Base-by-base conservation (phyloP, 2,329 filamentous ascomycete genomes). In the Epicoccum nigrum region DNA sequence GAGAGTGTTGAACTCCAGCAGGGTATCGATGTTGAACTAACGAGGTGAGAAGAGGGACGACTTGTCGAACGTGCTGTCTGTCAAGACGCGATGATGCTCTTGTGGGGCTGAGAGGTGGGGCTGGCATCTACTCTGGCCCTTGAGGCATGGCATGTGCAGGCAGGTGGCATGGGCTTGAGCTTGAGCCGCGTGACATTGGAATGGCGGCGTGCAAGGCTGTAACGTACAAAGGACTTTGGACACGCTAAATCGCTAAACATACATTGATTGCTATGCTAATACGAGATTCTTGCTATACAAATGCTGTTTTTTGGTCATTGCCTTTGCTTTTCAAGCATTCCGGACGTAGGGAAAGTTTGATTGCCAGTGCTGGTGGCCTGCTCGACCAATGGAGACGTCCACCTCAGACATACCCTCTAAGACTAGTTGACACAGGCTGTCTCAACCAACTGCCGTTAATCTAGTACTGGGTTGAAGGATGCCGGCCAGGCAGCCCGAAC, bases 1-100 rank as follows among this genome's bases (percentile, higher is more conserved):
- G 58, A 63, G 64, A 73, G 68, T 71, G 67, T 72, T 70, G 68
- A 70, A 65, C 68, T 70, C 63, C 54, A 60, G 60, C 59, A 51
- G 43, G 39, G 59, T 57, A 57, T 64, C 60, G 57, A 65, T 62
- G 58, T 63, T 60, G 59, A 54, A 50, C 41, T 57, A 55, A 55
- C 42, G 55, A 48, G 50, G 48, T 55, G 53, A 35, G 40, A 38
- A 15, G 54, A 44, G 32, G 31, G 21, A 23, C 48, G 20, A 20
- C 25, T 43, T 45, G 23, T 45, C 41, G 35, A 54, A 49, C 23
- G 34, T 50, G 35, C 45, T 37, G 30, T 30, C 31, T 43, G 33
- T 32, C 13, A 43, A 21, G 28, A 44, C 38, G 27, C 42, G 16
- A 30, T 43, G 47, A 39, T 46, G 49, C 32, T 41, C 16, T 30